Conservation (phyloP, 768 basidiomycete genomes). For the Mrakia hoshinonis region DNA sequence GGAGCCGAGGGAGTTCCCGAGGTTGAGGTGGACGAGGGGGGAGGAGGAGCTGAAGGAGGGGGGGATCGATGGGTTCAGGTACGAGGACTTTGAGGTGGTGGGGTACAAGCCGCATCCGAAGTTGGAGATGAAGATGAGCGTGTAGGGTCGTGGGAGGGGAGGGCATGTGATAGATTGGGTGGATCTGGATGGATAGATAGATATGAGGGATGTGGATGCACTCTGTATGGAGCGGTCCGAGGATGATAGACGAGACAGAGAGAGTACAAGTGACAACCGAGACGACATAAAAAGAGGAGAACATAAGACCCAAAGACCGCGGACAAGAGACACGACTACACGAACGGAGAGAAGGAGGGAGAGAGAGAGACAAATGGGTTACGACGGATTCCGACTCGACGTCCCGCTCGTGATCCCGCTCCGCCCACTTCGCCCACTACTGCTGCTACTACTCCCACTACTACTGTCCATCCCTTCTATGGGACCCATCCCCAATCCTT, state of each 20-base stretch:
- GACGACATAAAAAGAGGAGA: too few species aligned
- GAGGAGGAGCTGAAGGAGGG: slow-evolving; percentile 43
- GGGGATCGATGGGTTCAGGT: slow-evolving; percentile 70
- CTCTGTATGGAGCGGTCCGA: neutral
- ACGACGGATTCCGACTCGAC: too few species aligned
- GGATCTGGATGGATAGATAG: neutral
- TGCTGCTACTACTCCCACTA: neutral
- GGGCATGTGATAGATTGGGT: neutral
- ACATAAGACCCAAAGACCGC: too few species aligned
- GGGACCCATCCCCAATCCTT: neutral
- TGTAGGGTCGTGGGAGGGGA: neutral
- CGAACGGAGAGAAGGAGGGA: too few species aligned
- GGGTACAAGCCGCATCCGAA: slow-evolving; percentile 68
- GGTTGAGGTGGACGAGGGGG: slow-evolving; percentile 59
- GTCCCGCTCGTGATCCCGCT: too few species aligned
- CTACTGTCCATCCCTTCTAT: neutral
- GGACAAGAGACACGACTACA: too few species aligned
- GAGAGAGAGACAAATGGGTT: too few species aligned
- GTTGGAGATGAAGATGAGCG: slow-evolving; percentile 22
- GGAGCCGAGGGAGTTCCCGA: slow-evolving; percentile 74
- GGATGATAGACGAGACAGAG: too few species aligned
- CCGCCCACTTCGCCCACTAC: too few species aligned
- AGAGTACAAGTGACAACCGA: too few species aligned
- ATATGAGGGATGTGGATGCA: neutral
- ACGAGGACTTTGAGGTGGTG: slow-evolving; percentile 73